phyloP scores from a whole-genome alignment of 331 rosid genomes.

The Pyracantha coccinea region DNA sequence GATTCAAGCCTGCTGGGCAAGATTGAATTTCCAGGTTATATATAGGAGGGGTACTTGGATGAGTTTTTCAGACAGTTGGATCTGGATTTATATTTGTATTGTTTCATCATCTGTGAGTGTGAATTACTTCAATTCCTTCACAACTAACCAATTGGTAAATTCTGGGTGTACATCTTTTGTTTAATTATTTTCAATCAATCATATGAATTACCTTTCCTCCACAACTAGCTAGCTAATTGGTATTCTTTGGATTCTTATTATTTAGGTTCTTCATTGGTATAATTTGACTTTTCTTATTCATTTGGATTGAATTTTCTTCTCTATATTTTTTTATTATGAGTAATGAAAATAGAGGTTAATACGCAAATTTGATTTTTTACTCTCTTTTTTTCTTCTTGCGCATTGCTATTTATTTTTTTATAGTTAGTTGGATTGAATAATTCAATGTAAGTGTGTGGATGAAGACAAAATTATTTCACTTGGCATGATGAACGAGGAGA shows the following conservation, averaged over 20 bases:
- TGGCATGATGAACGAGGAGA: no score
- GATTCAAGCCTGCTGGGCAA: neutral
- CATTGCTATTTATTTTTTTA: neutral
- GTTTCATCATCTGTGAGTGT: neutral
- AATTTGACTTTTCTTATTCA: neutral
- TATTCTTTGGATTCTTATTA: neutral
- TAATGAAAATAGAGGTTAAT: neutral
- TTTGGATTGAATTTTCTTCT: neutral
- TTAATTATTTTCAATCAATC: neutral
- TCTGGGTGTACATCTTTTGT: neutral
- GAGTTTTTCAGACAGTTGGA: conserved; percentile 4
- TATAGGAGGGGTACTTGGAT: neutral
- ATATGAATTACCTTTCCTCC: neutral
- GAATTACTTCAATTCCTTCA: neutral
- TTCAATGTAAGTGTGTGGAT: neutral
- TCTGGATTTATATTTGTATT: neutral
- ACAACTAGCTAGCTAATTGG: neutral
- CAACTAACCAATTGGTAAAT: neutral
- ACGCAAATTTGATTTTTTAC: neutral
- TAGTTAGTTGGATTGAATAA: no score
- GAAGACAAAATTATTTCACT: no score
- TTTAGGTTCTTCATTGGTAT: neutral
- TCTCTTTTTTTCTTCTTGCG: neutral
- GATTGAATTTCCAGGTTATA: neutral
- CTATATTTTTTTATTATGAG: neutral